phyloP scores from a whole-genome alignment of 2,329 filamentous ascomycete genomes.

The Trichoderma afroharzianum region DNA sequence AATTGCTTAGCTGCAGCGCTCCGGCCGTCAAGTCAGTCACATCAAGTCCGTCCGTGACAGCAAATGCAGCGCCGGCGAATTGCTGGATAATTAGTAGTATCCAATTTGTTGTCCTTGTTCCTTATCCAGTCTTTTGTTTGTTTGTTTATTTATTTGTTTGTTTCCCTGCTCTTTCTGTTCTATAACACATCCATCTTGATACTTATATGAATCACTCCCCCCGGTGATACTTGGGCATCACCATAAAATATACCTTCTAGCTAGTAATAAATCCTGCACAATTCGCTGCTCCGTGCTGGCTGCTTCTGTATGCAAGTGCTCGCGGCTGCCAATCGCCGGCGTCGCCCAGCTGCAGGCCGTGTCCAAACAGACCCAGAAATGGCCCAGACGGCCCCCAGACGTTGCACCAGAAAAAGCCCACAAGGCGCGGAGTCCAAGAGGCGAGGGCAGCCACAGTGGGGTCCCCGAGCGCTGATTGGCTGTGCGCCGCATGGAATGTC shows the following conservation, averaged over 20 bases:
- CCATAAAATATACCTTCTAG: no score
- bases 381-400: neutral
- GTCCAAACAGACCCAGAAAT: neutral
- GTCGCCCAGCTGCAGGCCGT: neutral
- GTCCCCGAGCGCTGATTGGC: neutral
- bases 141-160: neutral
- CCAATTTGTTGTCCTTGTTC: neutral
- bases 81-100: neutral
- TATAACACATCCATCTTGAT: no score
- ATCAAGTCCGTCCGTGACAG: neutral
- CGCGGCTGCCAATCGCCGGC: neutral
- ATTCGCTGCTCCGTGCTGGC: neutral
- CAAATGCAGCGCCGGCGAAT: neutral
- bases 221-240: no score
- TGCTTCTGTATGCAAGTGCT: constrained; percentile 8
- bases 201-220: neutral
- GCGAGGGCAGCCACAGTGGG: constrained; percentile 8
- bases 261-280: neutral
- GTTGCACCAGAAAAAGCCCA: constrained; percentile 2
- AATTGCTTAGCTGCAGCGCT: neutral
- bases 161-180: neutral
- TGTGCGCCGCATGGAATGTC: neutral
- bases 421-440: neutral
- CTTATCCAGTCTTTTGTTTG: neutral
- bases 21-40: neutral